These are phyloP conservation scores for Gastrodia elata DNA, from an alignment of 106 monocot species.

Conservation along the genomic window DNA sequence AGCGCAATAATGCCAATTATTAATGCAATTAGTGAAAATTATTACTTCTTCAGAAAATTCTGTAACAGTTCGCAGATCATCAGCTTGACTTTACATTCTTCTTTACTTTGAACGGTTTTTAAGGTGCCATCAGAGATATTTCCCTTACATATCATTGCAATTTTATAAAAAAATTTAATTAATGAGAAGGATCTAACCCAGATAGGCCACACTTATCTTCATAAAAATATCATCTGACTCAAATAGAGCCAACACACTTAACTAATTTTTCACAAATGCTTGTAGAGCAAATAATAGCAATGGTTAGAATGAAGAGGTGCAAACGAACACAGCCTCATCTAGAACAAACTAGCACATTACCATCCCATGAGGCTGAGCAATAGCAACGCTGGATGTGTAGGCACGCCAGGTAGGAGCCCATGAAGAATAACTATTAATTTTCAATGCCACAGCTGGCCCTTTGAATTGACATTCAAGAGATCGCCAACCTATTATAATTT, in stretches of 20 bases:
- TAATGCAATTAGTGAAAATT: not conserved
- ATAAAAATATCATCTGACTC: too few species aligned
- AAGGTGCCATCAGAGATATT: too few species aligned
- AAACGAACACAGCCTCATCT: not conserved
- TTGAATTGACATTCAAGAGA: slow-evolving; percentile 63
- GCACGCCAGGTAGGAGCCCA: slow-evolving; percentile 82
- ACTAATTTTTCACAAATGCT: not conserved
- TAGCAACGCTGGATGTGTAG: slow-evolving; percentile 57
- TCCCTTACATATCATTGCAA: too few species aligned
- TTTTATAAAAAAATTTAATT: too few species aligned
- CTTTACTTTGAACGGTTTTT: too few species aligned
- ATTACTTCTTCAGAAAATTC: too few species aligned
- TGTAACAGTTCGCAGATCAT: too few species aligned
- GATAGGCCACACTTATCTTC: too few species aligned
- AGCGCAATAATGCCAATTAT: too few species aligned
- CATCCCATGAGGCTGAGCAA: slow-evolving; percentile 49
- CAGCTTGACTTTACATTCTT: too few species aligned
- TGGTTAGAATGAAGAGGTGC: not conserved
- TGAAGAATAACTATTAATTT: slow-evolving; percentile 44
- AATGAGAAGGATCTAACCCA: too few species aligned
- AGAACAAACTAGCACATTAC: slow-evolving; percentile 16
- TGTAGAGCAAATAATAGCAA: not conserved
- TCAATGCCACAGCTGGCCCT: slow-evolving; percentile 43
- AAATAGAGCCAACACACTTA: too few species aligned
- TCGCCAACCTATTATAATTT: slow-evolving; percentile 55